Percentiles rank a stretch among this genome's conserved stretches.
Conservation (phyloP, 148 eudicot genomes). For the Camellia japonica region DNA sequence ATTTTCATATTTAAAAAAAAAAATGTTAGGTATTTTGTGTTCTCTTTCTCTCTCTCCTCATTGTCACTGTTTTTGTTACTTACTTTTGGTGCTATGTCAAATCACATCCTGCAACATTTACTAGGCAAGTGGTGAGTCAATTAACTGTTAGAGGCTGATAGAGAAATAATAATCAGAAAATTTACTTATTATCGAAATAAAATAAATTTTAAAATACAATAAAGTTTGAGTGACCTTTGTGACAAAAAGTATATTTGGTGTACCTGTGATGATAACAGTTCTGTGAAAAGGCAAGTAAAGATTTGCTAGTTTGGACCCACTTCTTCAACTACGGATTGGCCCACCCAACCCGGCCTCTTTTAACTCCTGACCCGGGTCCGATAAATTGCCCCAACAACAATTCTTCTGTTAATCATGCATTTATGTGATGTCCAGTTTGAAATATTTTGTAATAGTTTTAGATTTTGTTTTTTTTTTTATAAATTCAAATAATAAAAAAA, state of each 20-base stretch:
- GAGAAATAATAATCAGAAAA: neutral
- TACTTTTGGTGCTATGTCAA: neutral
- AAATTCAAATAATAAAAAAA: no score
- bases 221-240: no score
- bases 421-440: no score
- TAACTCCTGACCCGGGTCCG: no score
- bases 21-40: no score
- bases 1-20: conserved; percentile 6
- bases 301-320: neutral
- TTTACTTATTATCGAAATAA: neutral
- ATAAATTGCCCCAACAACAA: no score
- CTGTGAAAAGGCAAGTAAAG: neutral
- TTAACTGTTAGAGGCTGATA: neutral
- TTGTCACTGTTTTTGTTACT: neutral
- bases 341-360: neutral
- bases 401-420: no score
- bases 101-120: conserved; percentile 1
- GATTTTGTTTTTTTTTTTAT: no score
- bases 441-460: no score
- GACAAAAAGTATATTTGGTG: no score
- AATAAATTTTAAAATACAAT: no score
- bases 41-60: neutral
- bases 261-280: no score
- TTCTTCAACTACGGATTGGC: neutral
- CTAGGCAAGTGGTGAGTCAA: neutral